A percentile compares a stretch with the other conserved stretches of the same genome.
Conservation (phyloP, 2,329 filamentous ascomycete species). For the Rutstroemia sp. region DNA sequence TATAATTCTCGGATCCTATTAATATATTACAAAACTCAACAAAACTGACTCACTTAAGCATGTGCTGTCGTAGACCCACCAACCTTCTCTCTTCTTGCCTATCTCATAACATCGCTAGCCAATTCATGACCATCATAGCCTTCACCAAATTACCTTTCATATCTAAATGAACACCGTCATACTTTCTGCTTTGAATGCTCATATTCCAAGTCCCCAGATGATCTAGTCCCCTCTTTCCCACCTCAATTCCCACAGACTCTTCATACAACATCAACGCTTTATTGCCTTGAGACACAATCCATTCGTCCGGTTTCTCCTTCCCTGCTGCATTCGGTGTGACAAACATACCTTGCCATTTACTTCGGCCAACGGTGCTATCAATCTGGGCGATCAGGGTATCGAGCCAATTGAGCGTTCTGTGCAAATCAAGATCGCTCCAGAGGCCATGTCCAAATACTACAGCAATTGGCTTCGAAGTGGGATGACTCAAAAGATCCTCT, state of each 20-base stretch:
- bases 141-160: conserved; percentile 41
- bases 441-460: conserved; percentile 41
- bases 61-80: too few relatives aligned
- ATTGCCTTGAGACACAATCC: conserved; percentile 39
- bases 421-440: conserved; percentile 40
- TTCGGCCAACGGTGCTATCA: conserved; percentile 5
- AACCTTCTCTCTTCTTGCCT: too few relatives aligned
- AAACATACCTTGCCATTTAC: conserved; percentile 25
- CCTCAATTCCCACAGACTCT: conserved; percentile 26
- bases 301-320: conserved; percentile 39
- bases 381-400: conserved; percentile 31
- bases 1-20: too few relatives aligned
- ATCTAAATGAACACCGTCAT: conserved; percentile 42
- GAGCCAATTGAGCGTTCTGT: conserved; percentile 36
- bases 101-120: conserved; percentile 27
- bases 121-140: conserved; percentile 43
- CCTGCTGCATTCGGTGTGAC: conserved; percentile 41
- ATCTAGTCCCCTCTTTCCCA: conserved; percentile 33
- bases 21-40: too few relatives aligned
- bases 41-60: too few relatives aligned
- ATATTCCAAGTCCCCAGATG: conserved; percentile 44
- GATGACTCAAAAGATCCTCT: conserved; percentile 27
- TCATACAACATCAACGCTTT: conserved; percentile 41
- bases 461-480: conserved; percentile 27
- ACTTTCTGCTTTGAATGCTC: conserved; percentile 40